A percentile compares a stretch with the other conserved stretches of the same genome.
phyloP scores from a whole-genome alignment of 2,329 filamentous ascomycete genomes.

The Aspergillus novoparasiticus region DNA sequence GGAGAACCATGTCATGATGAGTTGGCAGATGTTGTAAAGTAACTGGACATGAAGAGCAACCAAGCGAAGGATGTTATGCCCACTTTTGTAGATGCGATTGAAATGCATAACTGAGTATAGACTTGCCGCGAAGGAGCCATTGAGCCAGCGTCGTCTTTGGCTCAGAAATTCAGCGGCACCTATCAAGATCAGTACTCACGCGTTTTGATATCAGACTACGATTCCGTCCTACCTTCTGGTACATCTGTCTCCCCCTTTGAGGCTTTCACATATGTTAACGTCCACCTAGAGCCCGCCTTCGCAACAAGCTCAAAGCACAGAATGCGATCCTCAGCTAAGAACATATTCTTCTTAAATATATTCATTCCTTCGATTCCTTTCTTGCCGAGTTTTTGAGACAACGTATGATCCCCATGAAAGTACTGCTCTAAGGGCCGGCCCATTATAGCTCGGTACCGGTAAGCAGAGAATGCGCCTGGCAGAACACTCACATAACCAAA shows the following conservation, averaged over 20 bases:
- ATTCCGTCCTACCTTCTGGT: constrained; percentile 67
- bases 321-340: constrained; percentile 99
- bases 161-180: constrained; percentile 88
- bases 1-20: constrained; percentile 88
- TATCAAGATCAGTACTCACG: background rate
- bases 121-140: constrained; percentile 96
- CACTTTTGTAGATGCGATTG: constrained; percentile 96
- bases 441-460: constrained; percentile 97
- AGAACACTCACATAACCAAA: constrained; percentile 98
- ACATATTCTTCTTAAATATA: constrained; percentile 99
- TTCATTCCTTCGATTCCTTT: constrained; percentile 99
- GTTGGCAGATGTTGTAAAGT: constrained; percentile 87
- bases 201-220: background rate
- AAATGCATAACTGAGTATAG: constrained; percentile 99
- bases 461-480: constrained; percentile 97
- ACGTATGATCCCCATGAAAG: constrained; percentile 98
- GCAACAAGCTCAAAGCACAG: constrained; percentile 98
- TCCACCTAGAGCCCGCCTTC: constrained; percentile 98
- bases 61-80: constrained; percentile 97
- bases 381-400: constrained; percentile 92
- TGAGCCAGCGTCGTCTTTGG: constrained; percentile 97
- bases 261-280: constrained; percentile 97
- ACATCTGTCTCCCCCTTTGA: constrained; percentile 99
- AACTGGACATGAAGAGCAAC: constrained; percentile 98
- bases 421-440: constrained; percentile 96